Base-by-base conservation (phyloP, 2,329 filamentous ascomycete species). In the Cyclaneusma minus region DNA sequence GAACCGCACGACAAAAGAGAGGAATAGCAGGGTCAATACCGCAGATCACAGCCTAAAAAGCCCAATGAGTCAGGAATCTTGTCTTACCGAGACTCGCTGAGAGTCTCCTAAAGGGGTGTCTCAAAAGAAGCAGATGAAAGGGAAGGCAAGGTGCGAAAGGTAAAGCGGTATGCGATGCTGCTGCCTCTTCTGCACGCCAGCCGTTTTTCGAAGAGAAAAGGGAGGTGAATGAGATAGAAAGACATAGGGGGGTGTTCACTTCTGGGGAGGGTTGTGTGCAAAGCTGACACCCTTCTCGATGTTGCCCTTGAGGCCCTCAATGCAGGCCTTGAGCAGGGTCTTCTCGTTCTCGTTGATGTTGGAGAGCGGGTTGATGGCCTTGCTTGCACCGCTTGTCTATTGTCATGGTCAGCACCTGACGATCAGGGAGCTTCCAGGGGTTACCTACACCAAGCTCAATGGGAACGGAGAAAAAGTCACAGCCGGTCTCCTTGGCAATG, bases 381-480 rank as follows among this genome's bases (percentile, higher is more conserved):
- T 89, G 61, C 89, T 78, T 30, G 68, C 83, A 56, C 89, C 89
- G 43, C 73, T 73, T 51, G 72, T 64, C 83, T 92, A 42, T 41
- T 38, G 30, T 10, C 35, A 28, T 13, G 32, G 29, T 41, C 27
- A 43, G 47, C 52, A 42, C 51, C 44, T 27, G 21, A 24, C 28
- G 25, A 13, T 15, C 20, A 23, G 21, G 7, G 14, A 15, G 10
- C 12, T 29, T 27, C 19, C 29, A 10, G 23, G 29, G 23, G 28
- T 22, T 29, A 66, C 81, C 62, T 78, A 91, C 84, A 49, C 89
- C 89, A 42, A 98, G 83, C 61, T 93, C 82, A 41, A 95, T 71
- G 34, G 85, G 87, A 29, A 91, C 83, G 32, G 89, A 93, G 71
- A 98, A 98, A 67, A 81, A 98, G 30, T 98, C 85, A 37, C 68